Conservation (phyloP, 257 asterid species). For the Fraxinus anomala region DNA sequence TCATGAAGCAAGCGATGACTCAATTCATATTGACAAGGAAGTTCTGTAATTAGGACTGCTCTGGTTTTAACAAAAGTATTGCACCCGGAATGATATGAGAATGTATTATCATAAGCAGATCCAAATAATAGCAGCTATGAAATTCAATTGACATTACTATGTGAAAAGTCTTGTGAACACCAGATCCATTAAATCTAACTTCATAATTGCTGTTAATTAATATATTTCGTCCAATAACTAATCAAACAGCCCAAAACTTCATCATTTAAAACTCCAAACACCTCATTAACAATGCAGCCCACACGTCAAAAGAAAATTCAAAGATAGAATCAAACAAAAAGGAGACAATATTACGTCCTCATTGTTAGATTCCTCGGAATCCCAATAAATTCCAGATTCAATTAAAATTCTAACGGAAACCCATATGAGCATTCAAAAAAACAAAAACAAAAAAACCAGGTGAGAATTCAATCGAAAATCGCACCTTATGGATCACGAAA, state of each 20-base stretch:
- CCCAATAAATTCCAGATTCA: slow-evolving; percentile 21
- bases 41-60: background rate
- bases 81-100: background rate
- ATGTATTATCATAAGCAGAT: background rate
- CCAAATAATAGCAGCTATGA: background rate
- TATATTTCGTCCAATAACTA: too few relatives aligned
- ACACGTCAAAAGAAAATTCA: slow-evolving; percentile 13
- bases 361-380: slow-evolving; percentile 26
- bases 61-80: background rate
- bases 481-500: slow-evolving; percentile 27
- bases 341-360: slow-evolving; percentile 24
- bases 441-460: slow-evolving; percentile 8
- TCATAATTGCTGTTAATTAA: too few relatives aligned
- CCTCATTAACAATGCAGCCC: too few relatives aligned
- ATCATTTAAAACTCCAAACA: too few relatives aligned
- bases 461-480: slow-evolving; percentile 3
- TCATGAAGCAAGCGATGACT: slow-evolving; percentile 8
- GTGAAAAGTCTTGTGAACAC: too few relatives aligned
- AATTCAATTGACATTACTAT: too few relatives aligned
- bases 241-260: too few relatives aligned
- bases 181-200: too few relatives aligned
- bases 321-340: slow-evolving; percentile 16
- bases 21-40: background rate
- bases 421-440: slow-evolving; percentile 16
- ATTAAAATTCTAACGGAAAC: slow-evolving; percentile 21